These are phyloP conservation scores for Salvia rosmarinus DNA, from an alignment of 257 asterid genomes.

Conservation along the genomic window DNA sequence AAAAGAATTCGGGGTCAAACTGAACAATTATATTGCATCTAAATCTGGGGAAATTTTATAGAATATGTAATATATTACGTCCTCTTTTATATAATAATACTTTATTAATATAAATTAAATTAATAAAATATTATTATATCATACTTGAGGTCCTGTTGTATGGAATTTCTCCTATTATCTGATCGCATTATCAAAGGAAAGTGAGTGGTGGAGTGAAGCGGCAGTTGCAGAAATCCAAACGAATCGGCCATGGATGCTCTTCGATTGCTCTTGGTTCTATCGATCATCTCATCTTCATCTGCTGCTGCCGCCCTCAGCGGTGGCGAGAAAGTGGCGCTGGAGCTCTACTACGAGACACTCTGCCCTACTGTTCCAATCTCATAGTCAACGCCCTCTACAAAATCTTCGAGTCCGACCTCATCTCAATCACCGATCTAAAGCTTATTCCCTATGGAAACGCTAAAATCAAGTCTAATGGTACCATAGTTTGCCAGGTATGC, in stretches of 20 bases:
- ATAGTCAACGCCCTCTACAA: conserved; percentile 51
- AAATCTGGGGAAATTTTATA: too few species aligned
- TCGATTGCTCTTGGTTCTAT: conserved; percentile 39
- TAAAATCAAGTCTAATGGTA: conserved; percentile 41
- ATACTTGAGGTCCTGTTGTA: too few species aligned
- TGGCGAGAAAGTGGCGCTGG: conserved; percentile 49
- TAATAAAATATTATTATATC: too few species aligned
- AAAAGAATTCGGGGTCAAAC: conserved; percentile 9
- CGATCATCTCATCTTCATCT: conserved; percentile 35
- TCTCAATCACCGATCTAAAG: conserved; percentile 53
- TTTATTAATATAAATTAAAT: too few species aligned
- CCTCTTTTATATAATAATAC: too few species aligned
- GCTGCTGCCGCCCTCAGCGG: conserved; percentile 24
- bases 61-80: too few species aligned
- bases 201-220: conserved; percentile 18
- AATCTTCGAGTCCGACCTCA: conserved; percentile 50
- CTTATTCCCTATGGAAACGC: conserved; percentile 63
- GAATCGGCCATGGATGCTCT: conserved; percentile 47
- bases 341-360: conserved; percentile 56
- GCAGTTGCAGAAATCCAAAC: background rate
- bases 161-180: too few species aligned
- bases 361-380: conserved; percentile 60
- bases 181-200: background rate
- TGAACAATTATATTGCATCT: background rate
- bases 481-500: conserved; percentile 55